Conservation (phyloP, 208 protist genomes). For the Trypanosoma brucei region DNA sequence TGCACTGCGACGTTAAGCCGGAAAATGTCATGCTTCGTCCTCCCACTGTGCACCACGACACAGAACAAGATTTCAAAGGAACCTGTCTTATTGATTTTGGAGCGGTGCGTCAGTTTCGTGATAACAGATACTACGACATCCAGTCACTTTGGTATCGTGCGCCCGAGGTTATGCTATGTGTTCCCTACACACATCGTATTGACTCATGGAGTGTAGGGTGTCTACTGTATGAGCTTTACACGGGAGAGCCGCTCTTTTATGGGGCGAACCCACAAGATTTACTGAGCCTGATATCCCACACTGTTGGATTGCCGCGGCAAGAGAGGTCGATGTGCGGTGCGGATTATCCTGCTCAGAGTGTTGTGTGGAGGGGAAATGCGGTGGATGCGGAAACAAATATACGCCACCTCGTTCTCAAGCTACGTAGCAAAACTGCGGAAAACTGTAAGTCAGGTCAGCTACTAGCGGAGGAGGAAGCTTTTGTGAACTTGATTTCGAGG, state of each 20-base stretch:
- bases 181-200: constrained; percentile 89
- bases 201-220: constrained; percentile 93
- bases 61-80: constrained; percentile 15
- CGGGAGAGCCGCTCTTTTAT: constrained; percentile 92
- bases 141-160: constrained; percentile 92
- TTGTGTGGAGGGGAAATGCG: constrained; percentile 19
- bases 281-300: constrained; percentile 86
- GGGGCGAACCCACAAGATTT: constrained; percentile 87
- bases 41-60: neutral
- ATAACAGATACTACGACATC: constrained; percentile 95
- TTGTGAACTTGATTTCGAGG: constrained; percentile 62
- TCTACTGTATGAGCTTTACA: constrained; percentile 88
- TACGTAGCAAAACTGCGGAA: constrained; percentile 1
- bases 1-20: constrained; percentile 97
- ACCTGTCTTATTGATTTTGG: constrained; percentile 97
- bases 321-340: constrained; percentile 52
- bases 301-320: constrained; percentile 82
- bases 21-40: constrained; percentile 91
- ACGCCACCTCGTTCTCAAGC: constrained; percentile 14
- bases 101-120: constrained; percentile 92
- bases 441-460: neutral
- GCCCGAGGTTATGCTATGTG: constrained; percentile 87
- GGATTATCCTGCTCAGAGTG: constrained; percentile 30
- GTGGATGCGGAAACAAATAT: constrained; percentile 15
- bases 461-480: constrained; percentile 30